These are phyloP conservation scores for Larix sibirica DNA, from an alignment of 83 land plant genomes.

Conservation along the genomic window DNA sequence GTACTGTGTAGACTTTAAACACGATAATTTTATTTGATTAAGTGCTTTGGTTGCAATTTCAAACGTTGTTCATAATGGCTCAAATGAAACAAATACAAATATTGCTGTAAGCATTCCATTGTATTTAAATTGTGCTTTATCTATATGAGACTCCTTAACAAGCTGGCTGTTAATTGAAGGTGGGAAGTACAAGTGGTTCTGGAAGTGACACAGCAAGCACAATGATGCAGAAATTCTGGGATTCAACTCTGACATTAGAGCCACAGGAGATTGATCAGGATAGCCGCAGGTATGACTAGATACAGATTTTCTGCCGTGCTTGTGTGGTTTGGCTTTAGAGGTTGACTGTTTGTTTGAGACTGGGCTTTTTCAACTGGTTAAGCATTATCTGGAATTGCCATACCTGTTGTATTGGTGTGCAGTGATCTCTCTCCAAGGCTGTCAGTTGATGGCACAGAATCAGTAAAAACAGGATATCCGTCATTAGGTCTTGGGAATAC, in stretches of 20 bases:
- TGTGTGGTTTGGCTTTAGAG: background rate
- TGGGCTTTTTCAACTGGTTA: background rate
- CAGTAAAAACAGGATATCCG: conserved; percentile 53
- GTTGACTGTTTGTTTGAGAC: conserved; percentile 8
- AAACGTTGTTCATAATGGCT: background rate
- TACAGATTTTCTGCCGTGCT: background rate
- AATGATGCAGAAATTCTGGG: conserved; percentile 99
- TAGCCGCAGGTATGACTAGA: conserved; percentile 60
- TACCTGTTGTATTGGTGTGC: conserved; percentile 21
- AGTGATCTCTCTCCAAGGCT: conserved; percentile 81
- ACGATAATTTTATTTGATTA: background rate
- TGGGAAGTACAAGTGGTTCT: conserved; percentile 65
- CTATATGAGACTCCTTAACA: background rate
- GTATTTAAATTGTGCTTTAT: background rate
- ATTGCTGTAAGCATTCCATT: background rate
- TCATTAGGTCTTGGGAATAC: conserved; percentile 73
- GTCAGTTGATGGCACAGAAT: conserved; percentile 61
- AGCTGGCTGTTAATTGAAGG: conserved; percentile 24
- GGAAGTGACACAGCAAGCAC: conserved; percentile 70
- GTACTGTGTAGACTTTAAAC: background rate
- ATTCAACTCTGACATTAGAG: conserved; percentile 88
- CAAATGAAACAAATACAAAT: background rate
- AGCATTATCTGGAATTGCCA: background rate
- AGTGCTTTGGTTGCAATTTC: background rate
- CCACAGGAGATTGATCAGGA: conserved; percentile 85